These are phyloP conservation scores for Trichosporon sp. DNA, from an alignment of 1,284 basidiomycete species.

Conservation along the genomic window DNA sequence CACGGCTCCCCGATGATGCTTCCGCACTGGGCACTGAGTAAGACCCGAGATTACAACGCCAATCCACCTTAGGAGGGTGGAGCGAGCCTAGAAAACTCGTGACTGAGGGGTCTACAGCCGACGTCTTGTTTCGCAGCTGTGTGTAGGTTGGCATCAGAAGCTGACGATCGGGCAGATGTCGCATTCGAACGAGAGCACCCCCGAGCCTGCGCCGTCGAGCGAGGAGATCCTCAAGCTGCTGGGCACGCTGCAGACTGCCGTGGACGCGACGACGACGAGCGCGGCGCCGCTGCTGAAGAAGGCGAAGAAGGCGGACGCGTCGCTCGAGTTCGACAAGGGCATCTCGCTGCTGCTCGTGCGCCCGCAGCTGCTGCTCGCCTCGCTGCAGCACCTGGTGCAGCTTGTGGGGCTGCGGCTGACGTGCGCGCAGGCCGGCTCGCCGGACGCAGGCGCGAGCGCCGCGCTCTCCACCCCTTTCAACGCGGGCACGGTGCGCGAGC, in stretches of 20 bases:
- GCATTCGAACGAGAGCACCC: slow-evolving; percentile 11
- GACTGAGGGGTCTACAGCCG: slow-evolving; percentile 43
- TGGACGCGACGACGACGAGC: slow-evolving; percentile 39
- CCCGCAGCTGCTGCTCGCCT: slow-evolving; percentile 77
- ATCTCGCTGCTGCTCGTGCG: slow-evolving; percentile 88
- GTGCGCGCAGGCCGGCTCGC: slow-evolving; percentile 1
- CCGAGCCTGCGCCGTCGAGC: slow-evolving; percentile 18
- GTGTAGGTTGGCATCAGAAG: no score
- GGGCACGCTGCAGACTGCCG: slow-evolving; percentile 40
- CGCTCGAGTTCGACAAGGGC: slow-evolving; percentile 67
- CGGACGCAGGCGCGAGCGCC: slow-evolving; percentile 19
- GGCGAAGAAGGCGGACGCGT: slow-evolving; percentile 43
- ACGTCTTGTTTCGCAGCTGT: no score
- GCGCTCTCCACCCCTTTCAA: slow-evolving; percentile 23
- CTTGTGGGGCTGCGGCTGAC: slow-evolving; percentile 58
- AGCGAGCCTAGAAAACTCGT: slow-evolving; percentile 54
- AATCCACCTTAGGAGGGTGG: slow-evolving; percentile 44
- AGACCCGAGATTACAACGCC: slow-evolving; percentile 49
- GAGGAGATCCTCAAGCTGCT: slow-evolving; percentile 38
- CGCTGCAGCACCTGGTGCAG: slow-evolving; percentile 79
- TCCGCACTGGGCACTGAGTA: slow-evolving; percentile 51
- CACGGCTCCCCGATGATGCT: slow-evolving; percentile 35
- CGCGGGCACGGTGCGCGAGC: slow-evolving; percentile 8
- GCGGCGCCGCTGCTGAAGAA: slow-evolving; percentile 40
- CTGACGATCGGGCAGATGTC: not conserved